These are phyloP conservation scores for Phoma herbarum DNA, from an alignment of 2,329 filamentous ascomycete genomes.

Conservation along the genomic window DNA sequence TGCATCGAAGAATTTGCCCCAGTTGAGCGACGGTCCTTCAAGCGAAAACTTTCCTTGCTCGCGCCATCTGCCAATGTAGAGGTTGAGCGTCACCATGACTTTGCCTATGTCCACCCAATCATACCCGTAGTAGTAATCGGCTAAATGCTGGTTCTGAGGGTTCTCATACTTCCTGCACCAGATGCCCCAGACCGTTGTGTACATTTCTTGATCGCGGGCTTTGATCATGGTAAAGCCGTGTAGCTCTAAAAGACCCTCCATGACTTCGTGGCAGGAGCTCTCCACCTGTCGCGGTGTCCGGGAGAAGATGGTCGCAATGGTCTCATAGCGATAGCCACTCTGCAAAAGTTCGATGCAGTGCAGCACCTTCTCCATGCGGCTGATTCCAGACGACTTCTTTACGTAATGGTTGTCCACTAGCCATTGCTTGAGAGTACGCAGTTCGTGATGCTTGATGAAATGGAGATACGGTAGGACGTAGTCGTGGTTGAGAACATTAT, in stretches of 20 bases:
- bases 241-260: slow-evolving; percentile 35
- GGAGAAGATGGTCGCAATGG: slow-evolving; percentile 41
- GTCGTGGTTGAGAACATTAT: slow-evolving; percentile 24
- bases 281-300: slow-evolving; percentile 37
- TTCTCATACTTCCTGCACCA: slow-evolving; percentile 24
- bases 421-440: slow-evolving; percentile 34
- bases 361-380: slow-evolving; percentile 40
- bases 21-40: slow-evolving; percentile 33
- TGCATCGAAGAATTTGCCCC: slow-evolving; percentile 33
- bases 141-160: slow-evolving; percentile 8
- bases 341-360: slow-evolving; percentile 40
- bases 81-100: slow-evolving; percentile 39
- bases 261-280: slow-evolving; percentile 37
- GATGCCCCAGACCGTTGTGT: slow-evolving; percentile 33
- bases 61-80: slow-evolving; percentile 43
- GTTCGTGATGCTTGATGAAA: slow-evolving; percentile 40
- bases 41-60: slow-evolving; percentile 37
- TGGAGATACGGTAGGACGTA: slow-evolving; percentile 33
- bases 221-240: slow-evolving; percentile 33
- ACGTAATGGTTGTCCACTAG: slow-evolving; percentile 26
- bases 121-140: slow-evolving; percentile 37
- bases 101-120: slow-evolving; percentile 29
- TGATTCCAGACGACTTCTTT: slow-evolving; percentile 27
- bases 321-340: slow-evolving; percentile 38
- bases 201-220: slow-evolving; percentile 19